These are phyloP conservation scores for Globisporangium emineosum DNA, from an alignment of 352 stramenopile species.

Conservation along the genomic window DNA sequence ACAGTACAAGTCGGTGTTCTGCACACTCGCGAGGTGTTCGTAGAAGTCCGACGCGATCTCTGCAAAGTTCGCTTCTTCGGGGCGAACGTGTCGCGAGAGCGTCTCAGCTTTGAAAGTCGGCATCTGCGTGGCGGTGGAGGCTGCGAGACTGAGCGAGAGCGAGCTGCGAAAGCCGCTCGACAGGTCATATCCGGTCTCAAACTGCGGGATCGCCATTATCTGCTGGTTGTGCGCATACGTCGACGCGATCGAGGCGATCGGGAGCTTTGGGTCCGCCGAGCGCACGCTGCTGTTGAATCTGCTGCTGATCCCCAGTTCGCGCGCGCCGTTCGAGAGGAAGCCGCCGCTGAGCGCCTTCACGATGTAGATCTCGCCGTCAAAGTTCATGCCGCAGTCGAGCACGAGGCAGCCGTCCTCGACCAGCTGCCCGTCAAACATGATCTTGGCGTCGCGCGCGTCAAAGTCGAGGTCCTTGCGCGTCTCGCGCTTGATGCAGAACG, in stretches of 20 bases:
- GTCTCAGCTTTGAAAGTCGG: conserved; percentile 29
- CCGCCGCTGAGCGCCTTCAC: conserved; percentile 30
- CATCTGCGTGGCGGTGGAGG: conserved; percentile 12
- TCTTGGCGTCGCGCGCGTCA: conserved; percentile 35
- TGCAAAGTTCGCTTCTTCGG: conserved; percentile 73
- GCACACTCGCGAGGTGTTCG: conserved; percentile 58
- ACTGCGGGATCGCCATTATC: conserved; percentile 9
- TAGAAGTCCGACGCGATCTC: conserved; percentile 79
- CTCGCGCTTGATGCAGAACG: conserved; percentile 57
- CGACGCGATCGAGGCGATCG: conserved; percentile 70
- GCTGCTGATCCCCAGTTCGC: conserved; percentile 2
- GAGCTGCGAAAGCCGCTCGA: conserved; percentile 43
- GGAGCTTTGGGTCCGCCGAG: conserved; percentile 41
- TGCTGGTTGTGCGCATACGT: conserved; percentile 42
- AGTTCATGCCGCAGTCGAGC: conserved; percentile 73
- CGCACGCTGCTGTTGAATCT: conserved; percentile 8
- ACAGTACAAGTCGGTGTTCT: conserved; percentile 69
- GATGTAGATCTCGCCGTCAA: conserved; percentile 72
- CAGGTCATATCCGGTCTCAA: conserved; percentile 23
- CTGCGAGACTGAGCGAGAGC: conserved; percentile 23
- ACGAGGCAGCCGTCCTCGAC: conserved; percentile 80
- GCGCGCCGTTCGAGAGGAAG: conserved; percentile 2
- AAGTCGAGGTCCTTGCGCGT: conserved; percentile 43
- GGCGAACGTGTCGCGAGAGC: conserved; percentile 58
- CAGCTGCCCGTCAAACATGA: conserved; percentile 76